Percentiles rank a stretch among this genome's conserved stretches.
Conservation (phyloP, 805 yeast species). For the Ogataea salicorniae region DNA sequence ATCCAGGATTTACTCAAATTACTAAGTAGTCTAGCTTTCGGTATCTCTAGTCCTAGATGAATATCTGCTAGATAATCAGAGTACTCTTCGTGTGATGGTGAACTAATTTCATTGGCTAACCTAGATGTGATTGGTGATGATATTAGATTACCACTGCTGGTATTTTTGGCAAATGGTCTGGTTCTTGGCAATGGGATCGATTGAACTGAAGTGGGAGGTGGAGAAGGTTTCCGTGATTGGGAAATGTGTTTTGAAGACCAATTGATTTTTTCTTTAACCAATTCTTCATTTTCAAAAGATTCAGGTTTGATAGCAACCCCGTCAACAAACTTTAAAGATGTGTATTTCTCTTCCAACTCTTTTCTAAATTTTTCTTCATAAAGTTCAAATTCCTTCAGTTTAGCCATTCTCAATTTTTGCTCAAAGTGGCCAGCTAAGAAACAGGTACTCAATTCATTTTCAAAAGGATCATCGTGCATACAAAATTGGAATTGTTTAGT, state of each 20-base stretch:
- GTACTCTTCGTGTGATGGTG: conserved; percentile 22
- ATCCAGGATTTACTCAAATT: conserved; percentile 32
- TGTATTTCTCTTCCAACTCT: conserved; percentile 32
- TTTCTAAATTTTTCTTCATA: conserved; percentile 15
- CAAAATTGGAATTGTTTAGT: conserved; percentile 55
- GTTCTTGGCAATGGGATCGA: not conserved
- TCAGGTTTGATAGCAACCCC: conserved; percentile 14
- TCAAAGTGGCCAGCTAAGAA: conserved; percentile 63
- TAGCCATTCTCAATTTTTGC: conserved; percentile 56
- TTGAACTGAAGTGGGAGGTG: too few species aligned
- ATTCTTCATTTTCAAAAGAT: not conserved
- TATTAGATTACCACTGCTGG: not conserved
- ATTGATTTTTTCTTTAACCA: not conserved
- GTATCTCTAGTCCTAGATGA: conserved; percentile 20
- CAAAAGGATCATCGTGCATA: conserved; percentile 89
- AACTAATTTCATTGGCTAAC: conserved; percentile 14
- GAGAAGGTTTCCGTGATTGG: too few species aligned
- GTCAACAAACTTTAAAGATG: conserved; percentile 16
- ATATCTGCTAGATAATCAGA: conserved; percentile 16
- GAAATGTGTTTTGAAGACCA: not conserved
- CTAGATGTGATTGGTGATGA: conserved; percentile 8
- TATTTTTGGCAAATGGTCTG: not conserved
- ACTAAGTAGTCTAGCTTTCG: conserved; percentile 22
- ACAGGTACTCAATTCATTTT: conserved; percentile 59
- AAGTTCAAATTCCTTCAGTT: conserved; percentile 26